Evolutionary conservation across 441 rosid genomes (phyloP), one percentile per base, ranked within the genome.

Genomic region (Melastoma candidum): DNA sequence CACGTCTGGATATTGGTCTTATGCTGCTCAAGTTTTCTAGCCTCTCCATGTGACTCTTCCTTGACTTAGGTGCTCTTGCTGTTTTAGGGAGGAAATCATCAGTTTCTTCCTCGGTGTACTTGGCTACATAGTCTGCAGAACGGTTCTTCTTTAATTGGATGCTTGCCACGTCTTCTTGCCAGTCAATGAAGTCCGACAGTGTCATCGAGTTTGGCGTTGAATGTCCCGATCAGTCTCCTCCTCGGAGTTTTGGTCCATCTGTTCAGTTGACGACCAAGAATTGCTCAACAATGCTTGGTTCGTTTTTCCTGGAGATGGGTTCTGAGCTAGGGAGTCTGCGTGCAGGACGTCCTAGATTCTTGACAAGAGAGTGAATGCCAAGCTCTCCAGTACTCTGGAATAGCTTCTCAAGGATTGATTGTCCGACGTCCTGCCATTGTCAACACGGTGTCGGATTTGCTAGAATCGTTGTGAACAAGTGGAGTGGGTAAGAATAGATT

Each of bases 301-400:
- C 8, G 41, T 9, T 25, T 67, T 44, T n/a, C 74, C 74, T 25
- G 76, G 73, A 4, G 77, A 55, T 47, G 89, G 90, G 53, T 85
- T 85, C 71, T 63, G 58, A 25, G 54, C 59, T 3, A 22, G 12
- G 7, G 22, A 12, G 43, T 71, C 68, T 12, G 68, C 75, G n/a
- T 51, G 51, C 49, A 71, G 71, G 12, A 71, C 72, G 49, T 71
- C 75, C 24, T 67, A 71, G 26, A 71, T 71, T 53, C 69, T 59
- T 10, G 72, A 63, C 14, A 60, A 6, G 12, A 71, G 53, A 3
- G 65, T 67, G 58, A 59, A 60, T 6, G 72, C 75, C 56, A 71
- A 60, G 63, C 66, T 67, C 14, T 71, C 75, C n/a, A 71, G 56
- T 14, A 71, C 61, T 54, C 75, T 71, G 26, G 75, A 71, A 39